Evolutionary conservation across 75 land plant genomes (phyloP).

Genomic region (Pinus tabuliformis): DNA sequence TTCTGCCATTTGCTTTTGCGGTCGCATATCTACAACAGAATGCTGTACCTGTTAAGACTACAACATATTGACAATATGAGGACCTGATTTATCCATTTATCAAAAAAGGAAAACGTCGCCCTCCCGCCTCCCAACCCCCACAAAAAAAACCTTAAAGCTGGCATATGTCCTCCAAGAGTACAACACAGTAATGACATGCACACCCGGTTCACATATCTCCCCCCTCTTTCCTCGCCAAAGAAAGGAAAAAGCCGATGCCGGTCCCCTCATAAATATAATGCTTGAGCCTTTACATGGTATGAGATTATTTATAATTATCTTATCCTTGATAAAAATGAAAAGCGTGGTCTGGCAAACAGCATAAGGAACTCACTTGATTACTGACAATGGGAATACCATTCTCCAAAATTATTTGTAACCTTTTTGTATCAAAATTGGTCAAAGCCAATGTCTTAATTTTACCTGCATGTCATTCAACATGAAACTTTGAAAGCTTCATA

Average conservation of each 20-base stretch:
- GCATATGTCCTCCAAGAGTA: not conserved
- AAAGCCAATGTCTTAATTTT: constrained; percentile 93
- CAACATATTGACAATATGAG: not conserved
- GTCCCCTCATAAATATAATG: no score
- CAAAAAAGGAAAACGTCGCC: not conserved
- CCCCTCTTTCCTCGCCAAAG: not conserved
- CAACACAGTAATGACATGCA: not conserved
- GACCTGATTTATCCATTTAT: not conserved
- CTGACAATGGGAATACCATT: constrained; percentile 94
- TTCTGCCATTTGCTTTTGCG: constrained; percentile 87
- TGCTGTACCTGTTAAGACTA: constrained; percentile 73
- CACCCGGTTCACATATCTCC: not conserved
- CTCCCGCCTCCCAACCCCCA: no score
- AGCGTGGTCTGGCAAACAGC: no score
- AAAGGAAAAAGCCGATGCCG: not conserved
- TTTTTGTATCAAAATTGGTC: constrained; percentile 95
- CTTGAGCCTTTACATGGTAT: no score
- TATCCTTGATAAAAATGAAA: no score
- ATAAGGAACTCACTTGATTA: constrained; percentile 59
- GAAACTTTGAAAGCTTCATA: constrained; percentile 7
- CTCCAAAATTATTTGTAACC: constrained; percentile 78
- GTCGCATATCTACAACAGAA: constrained; percentile 95
- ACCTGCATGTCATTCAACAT: constrained; percentile 47
- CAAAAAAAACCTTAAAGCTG: no score
- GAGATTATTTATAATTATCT: no score